Percentiles rank a stretch among this genome's conserved stretches.
phyloP scores from a whole-genome alignment of 768 basidiomycete genomes.

The Hericium alpestre region DNA sequence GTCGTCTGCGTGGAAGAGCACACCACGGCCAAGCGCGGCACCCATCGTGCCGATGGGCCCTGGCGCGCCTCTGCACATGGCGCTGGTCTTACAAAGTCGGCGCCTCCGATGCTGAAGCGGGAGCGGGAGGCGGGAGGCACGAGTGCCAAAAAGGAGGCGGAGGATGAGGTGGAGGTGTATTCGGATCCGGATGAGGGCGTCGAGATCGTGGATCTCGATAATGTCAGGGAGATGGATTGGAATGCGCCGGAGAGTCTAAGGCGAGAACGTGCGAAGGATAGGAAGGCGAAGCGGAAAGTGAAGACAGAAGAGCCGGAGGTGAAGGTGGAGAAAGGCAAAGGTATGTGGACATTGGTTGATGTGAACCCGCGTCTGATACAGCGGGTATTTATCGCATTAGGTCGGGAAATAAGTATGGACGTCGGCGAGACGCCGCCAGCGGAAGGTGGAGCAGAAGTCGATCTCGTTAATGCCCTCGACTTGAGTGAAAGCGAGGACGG shows the following conservation, averaged over 20 bases:
- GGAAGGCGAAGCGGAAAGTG: slow-evolving; percentile 22
- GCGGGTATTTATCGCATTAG: background rate
- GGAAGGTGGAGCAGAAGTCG: slow-evolving; percentile 26
- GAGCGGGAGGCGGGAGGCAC: slow-evolving; percentile 16
- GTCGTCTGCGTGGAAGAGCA: slow-evolving; percentile 37
- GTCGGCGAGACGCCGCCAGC: slow-evolving; percentile 6
- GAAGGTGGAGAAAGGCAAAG: slow-evolving; percentile 21
- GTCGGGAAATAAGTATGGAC: slow-evolving; percentile 14
- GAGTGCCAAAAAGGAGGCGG: slow-evolving; percentile 17
- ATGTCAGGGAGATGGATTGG: slow-evolving; percentile 72
- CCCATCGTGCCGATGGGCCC: slow-evolving; percentile 35
- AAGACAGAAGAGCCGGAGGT: slow-evolving; percentile 36
- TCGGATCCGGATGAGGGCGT: slow-evolving; percentile 85
- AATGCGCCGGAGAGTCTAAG: slow-evolving; percentile 74
- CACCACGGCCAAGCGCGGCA: slow-evolving; percentile 47
- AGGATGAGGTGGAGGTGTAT: slow-evolving; percentile 58
- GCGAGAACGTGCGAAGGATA: slow-evolving; percentile 32
- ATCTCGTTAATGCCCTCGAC: slow-evolving; percentile 51
- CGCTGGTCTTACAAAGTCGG: slow-evolving; percentile 37
- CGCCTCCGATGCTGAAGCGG: slow-evolving; percentile 41
- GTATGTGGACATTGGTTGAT: slow-evolving; percentile 15
- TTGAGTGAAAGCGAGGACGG: slow-evolving; percentile 72
- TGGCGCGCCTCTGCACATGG: slow-evolving; percentile 29
- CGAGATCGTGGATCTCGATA: slow-evolving; percentile 77
- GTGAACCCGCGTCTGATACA: background rate